A percentile compares a stretch with the other conserved stretches of the same genome.
Conservation (phyloP, 208 protist species). For the Trypanosoma cruzi region DNA sequence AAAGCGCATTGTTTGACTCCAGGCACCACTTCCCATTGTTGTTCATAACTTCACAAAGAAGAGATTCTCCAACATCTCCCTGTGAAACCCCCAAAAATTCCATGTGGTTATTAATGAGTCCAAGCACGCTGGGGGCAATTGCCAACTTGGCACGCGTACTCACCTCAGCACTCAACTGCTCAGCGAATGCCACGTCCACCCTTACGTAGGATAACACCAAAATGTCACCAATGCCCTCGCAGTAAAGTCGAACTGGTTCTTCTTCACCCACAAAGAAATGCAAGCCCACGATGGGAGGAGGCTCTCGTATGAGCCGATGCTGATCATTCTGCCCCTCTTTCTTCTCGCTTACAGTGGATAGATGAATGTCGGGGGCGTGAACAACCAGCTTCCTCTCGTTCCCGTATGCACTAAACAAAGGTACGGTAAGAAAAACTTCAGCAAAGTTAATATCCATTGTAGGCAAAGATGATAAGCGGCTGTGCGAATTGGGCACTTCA, state of each 20-base stretch:
- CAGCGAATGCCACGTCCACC: conserved; percentile 34
- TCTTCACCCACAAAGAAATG: conserved; percentile 10
- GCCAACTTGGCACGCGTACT: conserved; percentile 43
- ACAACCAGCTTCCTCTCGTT: neutral
- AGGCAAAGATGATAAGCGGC: neutral
- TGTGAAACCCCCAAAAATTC: neutral
- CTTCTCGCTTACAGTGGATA: neutral
- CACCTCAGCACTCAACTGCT: conserved; percentile 38
- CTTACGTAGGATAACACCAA: conserved; percentile 50
- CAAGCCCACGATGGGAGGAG: neutral
- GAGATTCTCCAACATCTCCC: neutral
- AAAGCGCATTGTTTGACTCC: neutral
- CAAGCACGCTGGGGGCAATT: conserved; percentile 49
- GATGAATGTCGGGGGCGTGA: conserved; percentile 8
- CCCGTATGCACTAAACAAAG: neutral
- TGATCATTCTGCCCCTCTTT: neutral
- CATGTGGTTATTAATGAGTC: conserved; percentile 50
- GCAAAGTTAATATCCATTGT: conserved; percentile 13
- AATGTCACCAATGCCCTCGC: conserved; percentile 31
- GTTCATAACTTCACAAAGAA: neutral
- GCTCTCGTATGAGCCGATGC: neutral
- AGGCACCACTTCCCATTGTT: conserved; percentile 21
- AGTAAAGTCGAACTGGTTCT: conserved; percentile 16
- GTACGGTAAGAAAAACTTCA: conserved; percentile 7
- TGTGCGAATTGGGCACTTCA: neutral